phyloP scores from a whole-genome alignment of 441 rosid genomes.

The Theobroma grandiflorum region DNA sequence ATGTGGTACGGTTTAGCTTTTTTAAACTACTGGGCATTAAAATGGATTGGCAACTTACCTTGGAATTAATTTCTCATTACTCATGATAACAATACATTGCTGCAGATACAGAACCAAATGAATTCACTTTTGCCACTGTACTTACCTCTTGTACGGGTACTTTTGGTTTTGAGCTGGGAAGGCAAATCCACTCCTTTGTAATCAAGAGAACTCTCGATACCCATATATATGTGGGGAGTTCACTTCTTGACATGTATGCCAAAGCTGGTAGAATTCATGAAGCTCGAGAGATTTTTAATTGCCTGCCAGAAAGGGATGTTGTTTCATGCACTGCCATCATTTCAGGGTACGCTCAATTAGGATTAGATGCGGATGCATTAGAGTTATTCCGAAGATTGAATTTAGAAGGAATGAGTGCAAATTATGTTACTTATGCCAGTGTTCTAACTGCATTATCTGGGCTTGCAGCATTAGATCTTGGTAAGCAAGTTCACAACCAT shows the following conservation, averaged over 20 bases:
- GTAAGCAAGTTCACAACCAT: conserved; percentile 72
- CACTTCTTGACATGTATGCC: conserved; percentile 82
- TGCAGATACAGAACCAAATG: conserved; percentile 77
- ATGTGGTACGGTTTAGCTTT: not conserved
- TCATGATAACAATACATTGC: not conserved
- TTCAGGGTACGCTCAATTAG: conserved; percentile 71
- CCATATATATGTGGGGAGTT: conserved; percentile 68
- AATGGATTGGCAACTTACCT: conserved; percentile 10
- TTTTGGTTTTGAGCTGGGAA: conserved; percentile 56
- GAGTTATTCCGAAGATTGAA: conserved; percentile 58
- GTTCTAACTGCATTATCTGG: conserved; percentile 73
- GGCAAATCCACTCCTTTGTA: conserved; percentile 64
- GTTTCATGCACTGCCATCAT: conserved; percentile 77
- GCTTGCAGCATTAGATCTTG: conserved; percentile 69
- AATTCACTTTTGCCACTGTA: conserved; percentile 76
- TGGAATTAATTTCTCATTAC: conserved; percentile 11
- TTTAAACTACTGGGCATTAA: not conserved
- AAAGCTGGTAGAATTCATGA: conserved; percentile 72
- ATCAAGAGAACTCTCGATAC: conserved; percentile 55
- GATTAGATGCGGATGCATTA: conserved; percentile 65
- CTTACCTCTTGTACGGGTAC: conserved; percentile 68
- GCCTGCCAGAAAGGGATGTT: conserved; percentile 78
- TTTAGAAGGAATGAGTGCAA: conserved; percentile 63
- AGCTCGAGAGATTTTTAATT: conserved; percentile 60
- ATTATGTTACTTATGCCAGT: conserved; percentile 74